Evolutionary conservation across 2,329 filamentous ascomycete species (phyloP), one percentile per base, ranked within the genome.

Genomic region (Exserohilum rostratum): DNA sequence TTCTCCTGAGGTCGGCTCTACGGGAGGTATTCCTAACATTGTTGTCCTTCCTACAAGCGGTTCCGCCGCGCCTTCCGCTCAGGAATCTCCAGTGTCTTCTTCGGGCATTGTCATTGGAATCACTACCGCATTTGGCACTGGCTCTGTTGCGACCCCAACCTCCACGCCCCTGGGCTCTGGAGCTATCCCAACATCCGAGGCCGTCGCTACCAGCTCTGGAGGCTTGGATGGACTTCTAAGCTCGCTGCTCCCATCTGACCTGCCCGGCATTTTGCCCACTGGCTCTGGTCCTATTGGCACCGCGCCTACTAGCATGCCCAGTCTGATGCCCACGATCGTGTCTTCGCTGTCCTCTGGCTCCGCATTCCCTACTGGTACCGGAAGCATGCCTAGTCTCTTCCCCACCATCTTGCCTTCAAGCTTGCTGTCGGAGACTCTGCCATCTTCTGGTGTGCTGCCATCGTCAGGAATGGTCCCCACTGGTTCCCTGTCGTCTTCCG

Each of bases 41-140:
- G 38, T 66, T 22, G 57, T 70, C 10, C 58, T 64, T 20, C 65
- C 69, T 15, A 70, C 69, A 17, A 60, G 55, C 20, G 39, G 31
- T 11, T 22, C 49, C 33, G 53, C 17, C 3, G 42, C 45, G 12
- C 42, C 51, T n/a, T 50, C 61, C 12, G 42, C 40, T 5, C 17
- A 33, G 17, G 44, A 15, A 37, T 45, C 56, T 18, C 17, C 57
- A 5, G 10, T 46, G 29, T 44, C 57, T 49, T 47, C 66, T 20
- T 62, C 68, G 20, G 58, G 72, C 10, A 74, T 74, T 43, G 49
- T 71, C 9, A 70, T 75, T 51, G 72, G 72, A 12, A 72, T 74
- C 40, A 74, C 71, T 6, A 74, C 71, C 6, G 70, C 71, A 11
- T 53, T 74, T 17, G 70, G 70, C 1, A 46, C 55, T 31, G 37